Conservation (phyloP, 2,329 filamentous ascomycete species). For the Aspergillus costaricaensis region DNA sequence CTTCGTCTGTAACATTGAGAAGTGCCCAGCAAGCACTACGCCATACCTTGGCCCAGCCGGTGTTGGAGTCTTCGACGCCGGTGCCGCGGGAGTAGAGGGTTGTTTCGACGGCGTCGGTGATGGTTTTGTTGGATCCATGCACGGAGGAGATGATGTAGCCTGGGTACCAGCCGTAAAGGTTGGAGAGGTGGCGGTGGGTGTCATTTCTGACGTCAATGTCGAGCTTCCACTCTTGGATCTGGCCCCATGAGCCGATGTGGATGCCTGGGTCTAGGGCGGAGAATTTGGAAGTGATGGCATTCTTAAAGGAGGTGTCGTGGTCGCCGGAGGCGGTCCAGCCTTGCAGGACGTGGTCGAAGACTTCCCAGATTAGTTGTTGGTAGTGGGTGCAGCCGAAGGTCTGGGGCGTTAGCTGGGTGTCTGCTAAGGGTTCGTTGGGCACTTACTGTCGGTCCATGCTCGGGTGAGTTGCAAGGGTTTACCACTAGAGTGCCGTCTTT, state of each 20-base stretch:
- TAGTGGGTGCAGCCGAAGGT: slow-evolving; percentile 31
- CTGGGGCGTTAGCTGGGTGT: neutral
- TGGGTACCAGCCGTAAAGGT: slow-evolving; percentile 60
- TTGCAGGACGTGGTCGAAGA: slow-evolving; percentile 43
- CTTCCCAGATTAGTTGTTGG: slow-evolving; percentile 37
- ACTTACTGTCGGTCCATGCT: slow-evolving; percentile 52
- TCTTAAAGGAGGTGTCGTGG: slow-evolving; percentile 12
- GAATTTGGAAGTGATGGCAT: slow-evolving; percentile 11
- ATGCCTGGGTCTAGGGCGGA: slow-evolving; percentile 23
- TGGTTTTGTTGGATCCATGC: slow-evolving; percentile 44
- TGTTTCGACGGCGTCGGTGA: slow-evolving; percentile 49
- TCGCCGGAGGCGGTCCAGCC: slow-evolving; percentile 39
- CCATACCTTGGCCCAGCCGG: slow-evolving; percentile 63
- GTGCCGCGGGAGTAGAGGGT: slow-evolving; percentile 51
- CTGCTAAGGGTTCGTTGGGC: no score
- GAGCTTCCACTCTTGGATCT: slow-evolving; percentile 56
- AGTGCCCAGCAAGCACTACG: slow-evolving; percentile 59
- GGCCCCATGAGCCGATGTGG: slow-evolving; percentile 47
- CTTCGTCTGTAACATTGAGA: slow-evolving; percentile 53
- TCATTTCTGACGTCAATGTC: slow-evolving; percentile 45
- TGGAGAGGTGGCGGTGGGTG: slow-evolving; percentile 57
- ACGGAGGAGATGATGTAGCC: slow-evolving; percentile 52
- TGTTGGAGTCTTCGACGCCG: slow-evolving; percentile 53
- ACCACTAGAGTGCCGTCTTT: slow-evolving; percentile 57
- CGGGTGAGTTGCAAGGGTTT: slow-evolving; percentile 61